Evolutionary conservation across 108 stramenopile genomes (phyloP).

Genomic region (Pseudonitzschia delicatissima): DNA sequence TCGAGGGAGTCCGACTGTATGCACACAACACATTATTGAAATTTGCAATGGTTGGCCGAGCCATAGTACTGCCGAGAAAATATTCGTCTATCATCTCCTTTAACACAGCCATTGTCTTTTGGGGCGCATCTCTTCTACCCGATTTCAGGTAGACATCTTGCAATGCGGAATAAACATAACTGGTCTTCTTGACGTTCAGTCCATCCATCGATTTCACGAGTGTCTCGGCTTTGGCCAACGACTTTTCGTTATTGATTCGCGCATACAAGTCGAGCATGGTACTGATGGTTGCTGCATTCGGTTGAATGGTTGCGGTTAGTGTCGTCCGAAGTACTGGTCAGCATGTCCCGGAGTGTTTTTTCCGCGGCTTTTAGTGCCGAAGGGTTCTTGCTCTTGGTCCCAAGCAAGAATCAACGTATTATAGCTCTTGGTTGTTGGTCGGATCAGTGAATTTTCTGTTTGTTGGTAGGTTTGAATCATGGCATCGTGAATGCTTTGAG

Average conservation of each 20-base stretch:
- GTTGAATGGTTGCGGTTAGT: constrained; percentile 32
- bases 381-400: constrained; percentile 45
- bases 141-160: constrained; percentile 45
- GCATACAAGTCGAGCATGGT: constrained; percentile 59
- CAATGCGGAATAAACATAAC: constrained; percentile 60
- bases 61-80: constrained; percentile 48
- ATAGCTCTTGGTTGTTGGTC: constrained; percentile 53
- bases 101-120: constrained; percentile 17
- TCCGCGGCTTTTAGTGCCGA: constrained; percentile 51
- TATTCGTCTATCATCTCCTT: constrained; percentile 46
- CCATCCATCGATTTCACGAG: constrained; percentile 35
- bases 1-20: constrained; percentile 23
- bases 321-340: constrained; percentile 37
- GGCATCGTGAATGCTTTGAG: constrained; percentile 54
- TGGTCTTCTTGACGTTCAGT: constrained; percentile 41
- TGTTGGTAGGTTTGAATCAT: constrained; percentile 40
- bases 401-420: constrained; percentile 71
- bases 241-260: constrained; percentile 28
- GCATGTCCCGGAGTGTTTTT: constrained; percentile 57
- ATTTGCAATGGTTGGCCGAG: constrained; percentile 65
- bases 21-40: constrained; percentile 49
- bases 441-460: constrained; percentile 41
- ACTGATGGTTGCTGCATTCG: constrained; percentile 68
- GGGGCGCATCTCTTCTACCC: constrained; percentile 15
- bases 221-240: constrained; percentile 26